Evolutionary conservation across 805 yeast species (phyloP).

Genomic region (Millerozyma miso): DNA sequence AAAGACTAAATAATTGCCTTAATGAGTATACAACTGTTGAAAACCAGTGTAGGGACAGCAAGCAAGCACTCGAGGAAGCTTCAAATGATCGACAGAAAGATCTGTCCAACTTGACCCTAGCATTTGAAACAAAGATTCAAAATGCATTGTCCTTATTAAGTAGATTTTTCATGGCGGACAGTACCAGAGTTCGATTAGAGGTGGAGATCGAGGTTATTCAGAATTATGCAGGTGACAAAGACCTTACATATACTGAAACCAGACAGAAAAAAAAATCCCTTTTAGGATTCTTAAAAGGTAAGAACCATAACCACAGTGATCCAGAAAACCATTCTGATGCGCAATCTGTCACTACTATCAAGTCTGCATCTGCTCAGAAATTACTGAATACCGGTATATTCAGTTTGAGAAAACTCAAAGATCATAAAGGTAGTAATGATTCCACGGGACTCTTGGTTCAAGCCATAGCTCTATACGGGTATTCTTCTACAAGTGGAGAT

Average conservation of each 20-base stretch:
- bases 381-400: constrained; percentile 31
- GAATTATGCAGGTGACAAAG: constrained; percentile 73
- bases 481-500: constrained; percentile 67
- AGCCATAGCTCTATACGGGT: constrained; percentile 67
- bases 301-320: constrained; percentile 9
- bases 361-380: constrained; percentile 24
- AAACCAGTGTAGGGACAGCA: constrained; percentile 42
- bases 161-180: constrained; percentile 69
- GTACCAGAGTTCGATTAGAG: constrained; percentile 66
- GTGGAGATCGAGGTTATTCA: constrained; percentile 90
- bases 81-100: constrained; percentile 30
- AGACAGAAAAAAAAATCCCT: constrained; percentile 52
- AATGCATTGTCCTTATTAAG: constrained; percentile 52
- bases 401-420: constrained; percentile 32
- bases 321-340: constrained; percentile 19
- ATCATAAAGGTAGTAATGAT: constrained; percentile 20
- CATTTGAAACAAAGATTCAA: constrained; percentile 51
- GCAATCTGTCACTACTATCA: constrained; percentile 33
- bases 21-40: constrained; percentile 37
- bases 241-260: constrained; percentile 54
- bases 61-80: constrained; percentile 47
- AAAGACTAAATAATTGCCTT: constrained; percentile 41
- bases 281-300: constrained; percentile 48
- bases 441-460: constrained; percentile 25
- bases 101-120: constrained; percentile 38